Base-by-base conservation (phyloP, 208 protist species). In the Lotmaria passim region DNA sequence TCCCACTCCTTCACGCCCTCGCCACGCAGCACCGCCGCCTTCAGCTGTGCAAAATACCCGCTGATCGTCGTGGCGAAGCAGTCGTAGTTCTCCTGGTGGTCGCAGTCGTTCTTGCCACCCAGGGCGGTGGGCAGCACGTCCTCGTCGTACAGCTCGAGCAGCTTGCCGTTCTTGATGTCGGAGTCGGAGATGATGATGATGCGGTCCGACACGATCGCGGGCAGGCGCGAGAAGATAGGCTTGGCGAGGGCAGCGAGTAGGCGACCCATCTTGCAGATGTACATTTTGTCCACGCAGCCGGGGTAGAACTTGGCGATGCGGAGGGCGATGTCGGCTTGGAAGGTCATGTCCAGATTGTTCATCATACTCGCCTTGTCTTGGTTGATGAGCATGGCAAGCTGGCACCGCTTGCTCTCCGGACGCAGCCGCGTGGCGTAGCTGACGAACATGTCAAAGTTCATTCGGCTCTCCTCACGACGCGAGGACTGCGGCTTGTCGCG, bases 221-320 rank as follows among this genome's bases (percentile, higher is more conserved):
- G 89, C 19, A 94, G 74, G 14, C 78, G 77, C 2, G 71, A 80
- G 43, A 94, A 89, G 26, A 94, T 75, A 19, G 89, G 86, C 70
- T 94, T 94, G 38, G 84, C 83, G 46, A 90, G 31, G 30, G 75
- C 53, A 0, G 83, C 48, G 26, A 94, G 66, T 8, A 79, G 71
- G 7, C 77, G 68, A 34, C 80, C 77, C 89, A 94, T 94, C 26
- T 89, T 92, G 73, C 86, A 92, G 26, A 94, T 77, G 64, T 90
- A 92, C 53, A 94, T 89, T 77, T 87, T 88, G 58, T 85, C 86
- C 19, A 94, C 73, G 33, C 59, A 74, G 1, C 86, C 86, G 7
- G 89, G 89, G 66, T 89, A 94, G 71, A 75, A 94, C 76, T 92
- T 94, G 47, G 82, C 65, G 14, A 94, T 90, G 33, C 84, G 86